A percentile compares a stretch with the other conserved stretches of the same genome.
Conservation (phyloP, 177 flowering plant species). For the Tripterygium wilfordii region DNA sequence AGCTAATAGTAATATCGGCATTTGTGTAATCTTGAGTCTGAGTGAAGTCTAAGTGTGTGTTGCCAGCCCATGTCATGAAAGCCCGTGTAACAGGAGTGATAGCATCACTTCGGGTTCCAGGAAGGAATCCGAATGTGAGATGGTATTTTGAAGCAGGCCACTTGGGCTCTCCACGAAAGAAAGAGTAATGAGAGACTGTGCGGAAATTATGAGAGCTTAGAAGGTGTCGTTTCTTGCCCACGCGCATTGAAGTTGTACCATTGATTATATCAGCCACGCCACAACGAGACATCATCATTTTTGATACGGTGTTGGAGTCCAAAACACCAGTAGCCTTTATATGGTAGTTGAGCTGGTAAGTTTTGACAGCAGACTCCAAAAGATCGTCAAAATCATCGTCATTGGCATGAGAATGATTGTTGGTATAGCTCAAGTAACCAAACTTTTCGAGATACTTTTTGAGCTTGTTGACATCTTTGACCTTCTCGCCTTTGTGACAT, state of each 20-base stretch:
- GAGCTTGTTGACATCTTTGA: constrained; percentile 10
- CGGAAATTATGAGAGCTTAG: constrained; percentile 8
- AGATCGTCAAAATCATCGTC: constrained; percentile 26
- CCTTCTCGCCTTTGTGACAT: constrained; percentile 17
- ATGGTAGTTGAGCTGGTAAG: constrained; percentile 32
- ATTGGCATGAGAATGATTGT: background rate
- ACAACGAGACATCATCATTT: constrained; percentile 29
- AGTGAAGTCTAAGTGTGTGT: constrained; percentile 13
- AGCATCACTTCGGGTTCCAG: no score
- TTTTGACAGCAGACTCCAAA: constrained; percentile 31
- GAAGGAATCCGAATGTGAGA: constrained; percentile 8
- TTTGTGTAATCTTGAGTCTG: background rate
- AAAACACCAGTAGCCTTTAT: constrained; percentile 32
- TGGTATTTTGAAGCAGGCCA: constrained; percentile 14
- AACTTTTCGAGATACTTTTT: constrained; percentile 15
- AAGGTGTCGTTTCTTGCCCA: constrained; percentile 6
- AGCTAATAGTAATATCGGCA: constrained; percentile 22
- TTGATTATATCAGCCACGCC: constrained; percentile 30
- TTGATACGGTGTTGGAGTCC: constrained; percentile 20
- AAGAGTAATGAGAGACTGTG: no score
- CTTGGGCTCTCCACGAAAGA: background rate
- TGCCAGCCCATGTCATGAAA: constrained; percentile 14
- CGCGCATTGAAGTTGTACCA: constrained; percentile 8
- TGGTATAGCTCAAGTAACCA: constrained; percentile 5
- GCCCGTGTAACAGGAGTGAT: constrained; percentile 14